Evolutionary conservation across 805 yeast genomes (phyloP), one percentile per base, ranked within the genome.

Genomic region (Wickerhamomyces canadensis): DNA sequence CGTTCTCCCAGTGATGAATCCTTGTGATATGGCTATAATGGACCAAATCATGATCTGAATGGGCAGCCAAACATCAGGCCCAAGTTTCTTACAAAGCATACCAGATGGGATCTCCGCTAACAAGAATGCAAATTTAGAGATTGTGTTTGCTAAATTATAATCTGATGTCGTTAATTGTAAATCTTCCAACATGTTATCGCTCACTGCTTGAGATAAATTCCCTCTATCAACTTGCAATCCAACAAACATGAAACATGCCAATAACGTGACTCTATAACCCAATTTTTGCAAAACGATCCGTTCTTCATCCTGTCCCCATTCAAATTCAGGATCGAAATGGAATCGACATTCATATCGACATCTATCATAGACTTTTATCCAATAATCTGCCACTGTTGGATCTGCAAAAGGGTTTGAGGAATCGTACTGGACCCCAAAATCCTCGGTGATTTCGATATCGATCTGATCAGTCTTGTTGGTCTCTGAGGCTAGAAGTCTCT

Each of bases 61-160:
- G 3, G 84, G 84, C 39, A 78, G 67, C 69, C 79, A 76, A 14
- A 64, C 49, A 51, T 78, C 84, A 4, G 82, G 73, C 4, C 86
- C 86, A 24, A 79, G 37, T 35, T 62, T 65, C 52, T 80, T 80
- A 17, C 82, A 72, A 19, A 80, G 61, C 44, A 79, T 61, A 51
- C 78, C 83, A 2, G 83, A 76, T 0, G 85, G 86, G 12, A 80
- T 54, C 54, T 80, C 85, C 12, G 82, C 77, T 35, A 78, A 54
- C 44, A 79, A 79, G 28, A 68, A 61, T 5, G 72, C 60, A 16
- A 33, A 16, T 38, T 64, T 65, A 46, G 70, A 70, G 15, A 80
- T 64, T 7, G 78, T 73, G 43, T 65, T 71, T 15, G 84, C 86
- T 17, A 62, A 52, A 52, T 80, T 80, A 53, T 68, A 78, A 40